phyloP scores from a whole-genome alignment of 2,329 filamentous ascomycete species.

The Botrytis fabae region DNA sequence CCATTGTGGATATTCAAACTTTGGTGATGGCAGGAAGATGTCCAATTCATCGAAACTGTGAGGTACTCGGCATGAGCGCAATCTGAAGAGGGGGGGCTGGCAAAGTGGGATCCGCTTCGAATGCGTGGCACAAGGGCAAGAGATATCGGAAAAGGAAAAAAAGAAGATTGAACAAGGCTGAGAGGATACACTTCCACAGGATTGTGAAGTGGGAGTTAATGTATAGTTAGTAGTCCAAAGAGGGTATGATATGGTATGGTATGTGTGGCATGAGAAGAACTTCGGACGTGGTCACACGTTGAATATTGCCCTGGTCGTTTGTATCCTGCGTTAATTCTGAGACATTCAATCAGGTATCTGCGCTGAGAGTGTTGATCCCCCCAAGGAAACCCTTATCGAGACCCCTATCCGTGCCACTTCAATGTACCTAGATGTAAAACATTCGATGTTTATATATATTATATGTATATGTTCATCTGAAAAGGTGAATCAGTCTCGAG shows the following conservation, averaged over 20 bases:
- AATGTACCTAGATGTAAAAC: constrained; percentile 3
- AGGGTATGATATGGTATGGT: constrained; percentile 8
- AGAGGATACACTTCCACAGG: constrained; percentile 16
- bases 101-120: constrained; percentile 24
- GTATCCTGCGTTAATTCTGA: constrained; percentile 15
- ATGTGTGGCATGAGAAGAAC: constrained; percentile 15
- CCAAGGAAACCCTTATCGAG: constrained; percentile 10
- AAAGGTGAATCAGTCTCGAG: neutral
- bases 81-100: constrained; percentile 19
- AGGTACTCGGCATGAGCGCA: constrained; percentile 24
- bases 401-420: constrained; percentile 6
- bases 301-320: constrained; percentile 15
- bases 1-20: constrained; percentile 46
- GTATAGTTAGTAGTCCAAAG: constrained; percentile 16
- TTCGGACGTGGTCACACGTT: constrained; percentile 19
- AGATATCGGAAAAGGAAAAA: constrained; percentile 2
- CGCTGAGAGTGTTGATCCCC: constrained; percentile 12
- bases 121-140: constrained; percentile 1
- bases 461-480: neutral
- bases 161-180: neutral
- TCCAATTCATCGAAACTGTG: constrained; percentile 42
- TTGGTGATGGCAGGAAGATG: constrained; percentile 36
- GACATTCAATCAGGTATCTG: constrained; percentile 20
- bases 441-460: neutral
- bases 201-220: neutral